Base-by-base conservation (phyloP, 257 asterid species). In the Osmanthus fragrans region DNA sequence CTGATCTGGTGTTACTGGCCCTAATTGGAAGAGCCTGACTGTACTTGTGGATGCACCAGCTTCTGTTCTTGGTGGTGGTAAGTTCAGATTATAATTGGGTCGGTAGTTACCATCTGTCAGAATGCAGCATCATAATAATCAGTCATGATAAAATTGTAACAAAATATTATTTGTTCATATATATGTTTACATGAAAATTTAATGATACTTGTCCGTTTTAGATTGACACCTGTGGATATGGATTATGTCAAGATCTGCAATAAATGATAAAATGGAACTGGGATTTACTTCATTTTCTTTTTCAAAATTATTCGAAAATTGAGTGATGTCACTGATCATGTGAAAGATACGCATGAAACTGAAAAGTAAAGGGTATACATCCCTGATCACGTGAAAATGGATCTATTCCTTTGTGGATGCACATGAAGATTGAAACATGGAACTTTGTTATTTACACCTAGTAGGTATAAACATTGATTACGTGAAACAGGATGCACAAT, bases 1-100 rank as follows among this genome's bases (percentile, higher is more conserved):
- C 81, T 80, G 88, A 73, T 86, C 90, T 65, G 97, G 97, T 19
- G 95, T 90, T 25, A 72, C 86, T 6, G 93, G 96, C 76, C 87
- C 87, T 27, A 86, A 73, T 76, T 73, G 80, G 51, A 78, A 78
- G 80, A 84, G 82, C 84, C 82, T 58, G 45, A 79, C 56, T 65
- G 82, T 58, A 79, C 85, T 84, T 49, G 92, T 77, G 63, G 80
- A 79, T 66, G 82, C 85, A 70, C 84, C 84, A 56, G 82, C 79
- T 77, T 87, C 91, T 29, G 76, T 42, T 72, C 80, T 70, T 76
- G 85, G 81, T 4, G 86, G 82, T 4, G 90, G 85, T 75, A 87
- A 71, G 75, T 81, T 76, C 72, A 85, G 64, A 82, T 82, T 84
- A 70, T 56, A 80, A 71, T 75, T 76, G 68, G 79, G 76, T 49